These are phyloP conservation scores for Avena atlantica DNA, from an alignment of 176 grass and related monocot genomes.

Conservation along the genomic window DNA sequence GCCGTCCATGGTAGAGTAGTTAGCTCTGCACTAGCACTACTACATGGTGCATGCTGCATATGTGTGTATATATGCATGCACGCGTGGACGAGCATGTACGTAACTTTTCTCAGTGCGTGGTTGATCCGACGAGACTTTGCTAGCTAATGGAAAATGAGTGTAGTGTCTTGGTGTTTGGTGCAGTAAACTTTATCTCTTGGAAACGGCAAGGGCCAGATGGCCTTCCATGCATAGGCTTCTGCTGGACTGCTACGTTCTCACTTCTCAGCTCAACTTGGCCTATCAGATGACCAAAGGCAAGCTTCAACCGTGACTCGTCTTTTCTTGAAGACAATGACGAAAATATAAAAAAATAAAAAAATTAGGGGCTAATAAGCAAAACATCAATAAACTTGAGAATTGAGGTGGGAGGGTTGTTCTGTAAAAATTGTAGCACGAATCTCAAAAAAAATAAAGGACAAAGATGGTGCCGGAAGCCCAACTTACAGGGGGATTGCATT, in stretches of 20 bases:
- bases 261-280: constrained; percentile 22
- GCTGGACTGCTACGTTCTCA: too few species aligned
- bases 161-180: constrained; percentile 10
- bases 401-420: too few species aligned
- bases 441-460: too few species aligned
- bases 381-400: too few species aligned
- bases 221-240: constrained; percentile 11
- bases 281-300: constrained; percentile 46
- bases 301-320: too few species aligned
- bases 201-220: constrained; percentile 27
- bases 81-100: not conserved
- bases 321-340: too few species aligned
- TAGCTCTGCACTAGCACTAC: too few species aligned
- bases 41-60: not conserved
- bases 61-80: constrained; percentile 6
- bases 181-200: constrained; percentile 50
- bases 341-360: too few species aligned
- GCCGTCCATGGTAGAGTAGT: constrained; percentile 24
- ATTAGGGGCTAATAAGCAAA: too few species aligned
- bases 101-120: constrained; percentile 33
- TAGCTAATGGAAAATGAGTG: constrained; percentile 2
- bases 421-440: too few species aligned
- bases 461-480: too few species aligned
- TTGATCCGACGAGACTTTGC: not conserved
- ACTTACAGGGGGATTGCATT: too few species aligned